A percentile compares a stretch with the other conserved stretches of the same genome.
Evolutionary conservation across 2,329 filamentous ascomycete species (phyloP).

Genomic region (Pseudogymnoascus sp.): DNA sequence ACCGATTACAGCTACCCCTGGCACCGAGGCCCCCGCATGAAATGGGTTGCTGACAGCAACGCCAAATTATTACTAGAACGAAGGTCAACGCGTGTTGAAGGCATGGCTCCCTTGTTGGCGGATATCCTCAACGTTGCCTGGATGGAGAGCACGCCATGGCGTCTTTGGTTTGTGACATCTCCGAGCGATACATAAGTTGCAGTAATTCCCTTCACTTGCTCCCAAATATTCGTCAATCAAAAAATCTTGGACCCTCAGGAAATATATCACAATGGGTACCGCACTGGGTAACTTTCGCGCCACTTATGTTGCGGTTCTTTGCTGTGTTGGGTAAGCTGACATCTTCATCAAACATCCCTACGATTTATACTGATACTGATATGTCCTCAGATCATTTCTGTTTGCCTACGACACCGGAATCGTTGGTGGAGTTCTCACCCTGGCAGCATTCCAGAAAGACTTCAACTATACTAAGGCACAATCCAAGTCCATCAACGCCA

Average conservation of each 20-base stretch:
- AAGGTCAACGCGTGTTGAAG: not conserved
- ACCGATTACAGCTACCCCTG: not conserved
- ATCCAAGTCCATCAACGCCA: constrained; percentile 37
- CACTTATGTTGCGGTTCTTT: constrained; percentile 22
- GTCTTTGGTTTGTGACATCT: not conserved
- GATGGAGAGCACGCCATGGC: constrained; percentile 1
- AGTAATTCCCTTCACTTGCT: not conserved
- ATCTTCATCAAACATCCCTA: constrained; percentile 15
- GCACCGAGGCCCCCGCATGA: not conserved
- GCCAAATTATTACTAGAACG: not conserved
- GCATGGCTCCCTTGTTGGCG: not conserved
- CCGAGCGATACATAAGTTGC: not conserved
- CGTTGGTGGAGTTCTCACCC: constrained; percentile 41
- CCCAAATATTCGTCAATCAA: not conserved
- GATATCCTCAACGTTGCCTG: not conserved
- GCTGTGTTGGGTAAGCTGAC: constrained; percentile 11
- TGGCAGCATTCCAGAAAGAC: constrained; percentile 37
- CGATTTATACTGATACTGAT: not conserved
- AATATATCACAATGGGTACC: constrained; percentile 11
- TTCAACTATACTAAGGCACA: constrained; percentile 36
- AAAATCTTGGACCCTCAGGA: not conserved
- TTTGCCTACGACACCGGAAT: constrained; percentile 40
- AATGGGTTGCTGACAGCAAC: not conserved
- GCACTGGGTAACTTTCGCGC: constrained; percentile 33
- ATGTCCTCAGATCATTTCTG: constrained; percentile 29